phyloP scores from a whole-genome alignment of 2,329 filamentous ascomycete species.

The Magnaporthiopsis poae region DNA sequence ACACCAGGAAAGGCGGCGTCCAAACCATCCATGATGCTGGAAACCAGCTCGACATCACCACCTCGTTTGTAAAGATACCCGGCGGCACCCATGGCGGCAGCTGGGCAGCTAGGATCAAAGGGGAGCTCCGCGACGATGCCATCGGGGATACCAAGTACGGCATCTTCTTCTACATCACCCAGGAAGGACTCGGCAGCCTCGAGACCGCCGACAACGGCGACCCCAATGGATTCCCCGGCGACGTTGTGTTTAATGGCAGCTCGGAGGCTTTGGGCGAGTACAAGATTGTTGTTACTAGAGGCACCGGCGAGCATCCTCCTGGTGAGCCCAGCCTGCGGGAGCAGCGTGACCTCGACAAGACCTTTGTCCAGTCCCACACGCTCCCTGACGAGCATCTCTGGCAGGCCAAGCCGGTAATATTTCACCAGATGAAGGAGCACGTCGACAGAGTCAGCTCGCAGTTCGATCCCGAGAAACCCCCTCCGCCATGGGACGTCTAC shows the following conservation, averaged over 20 bases:
- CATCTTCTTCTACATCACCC: slow-evolving; percentile 69
- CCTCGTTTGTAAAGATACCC: slow-evolving; percentile 85
- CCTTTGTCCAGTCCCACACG: slow-evolving; percentile 62
- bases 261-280: slow-evolving; percentile 69
- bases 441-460: slow-evolving; percentile 40
- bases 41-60: slow-evolving; percentile 83
- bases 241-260: slow-evolving; percentile 61
- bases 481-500: slow-evolving; percentile 78
- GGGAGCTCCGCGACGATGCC: slow-evolving; percentile 61
- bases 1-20: slow-evolving; percentile 74
- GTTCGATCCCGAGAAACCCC: slow-evolving; percentile 50
- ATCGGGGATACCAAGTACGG: slow-evolving; percentile 55
- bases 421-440: slow-evolving; percentile 42
- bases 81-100: slow-evolving; percentile 60
- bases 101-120: slow-evolving; percentile 84
- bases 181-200: slow-evolving; percentile 66
- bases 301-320: slow-evolving; percentile 51
- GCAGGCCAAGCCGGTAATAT: slow-evolving; percentile 61
- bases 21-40: slow-evolving; percentile 84
- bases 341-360: slow-evolving; percentile 64
- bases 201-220: slow-evolving; percentile 45
- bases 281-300: slow-evolving; percentile 65
- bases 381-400: slow-evolving; percentile 63
- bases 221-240: slow-evolving; percentile 39
- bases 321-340: slow-evolving; percentile 57